phyloP scores from a whole-genome alignment of 108 stramenopile genomes.

The Aurantiochytrium sp. region DNA sequence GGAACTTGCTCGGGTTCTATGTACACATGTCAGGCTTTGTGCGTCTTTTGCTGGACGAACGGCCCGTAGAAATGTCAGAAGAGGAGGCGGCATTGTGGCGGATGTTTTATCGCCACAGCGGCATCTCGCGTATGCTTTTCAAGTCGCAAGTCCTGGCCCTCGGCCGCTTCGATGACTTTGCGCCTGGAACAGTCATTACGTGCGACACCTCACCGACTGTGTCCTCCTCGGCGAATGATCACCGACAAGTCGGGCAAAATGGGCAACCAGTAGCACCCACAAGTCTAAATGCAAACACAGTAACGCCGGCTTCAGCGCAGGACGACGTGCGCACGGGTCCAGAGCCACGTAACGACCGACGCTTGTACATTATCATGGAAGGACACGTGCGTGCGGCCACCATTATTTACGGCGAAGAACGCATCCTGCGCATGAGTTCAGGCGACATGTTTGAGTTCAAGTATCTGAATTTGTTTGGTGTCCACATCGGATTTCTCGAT shows the following conservation, averaged over 20 bases:
- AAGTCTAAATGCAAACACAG: neutral
- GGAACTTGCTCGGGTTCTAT: neutral
- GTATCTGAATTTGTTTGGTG: neutral
- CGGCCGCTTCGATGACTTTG: neutral
- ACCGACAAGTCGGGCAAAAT: neutral
- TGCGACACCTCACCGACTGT: neutral
- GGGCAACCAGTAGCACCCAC: neutral
- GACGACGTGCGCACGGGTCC: too few relatives aligned
- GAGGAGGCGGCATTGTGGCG: conserved; percentile 8
- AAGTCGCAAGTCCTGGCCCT: neutral
- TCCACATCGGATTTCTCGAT: neutral
- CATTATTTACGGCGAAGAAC: neutral
- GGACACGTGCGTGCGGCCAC: neutral
- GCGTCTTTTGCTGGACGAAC: neutral
- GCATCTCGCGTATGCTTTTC: neutral
- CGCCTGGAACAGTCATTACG: neutral
- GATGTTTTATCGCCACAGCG: conserved; percentile 1
- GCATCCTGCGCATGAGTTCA: neutral
- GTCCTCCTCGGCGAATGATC: neutral
- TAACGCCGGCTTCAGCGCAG: neutral
- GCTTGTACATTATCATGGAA: neutral
- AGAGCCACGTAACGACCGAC: neutral
- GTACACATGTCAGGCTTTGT: neutral
- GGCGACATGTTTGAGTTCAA: conserved; percentile 10
- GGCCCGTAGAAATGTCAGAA: neutral